Percentiles rank a stretch among this genome's conserved stretches.
Evolutionary conservation across 2,329 filamentous ascomycete species (phyloP).

Genomic region (Arthrobotrys pseudoclavata): DNA sequence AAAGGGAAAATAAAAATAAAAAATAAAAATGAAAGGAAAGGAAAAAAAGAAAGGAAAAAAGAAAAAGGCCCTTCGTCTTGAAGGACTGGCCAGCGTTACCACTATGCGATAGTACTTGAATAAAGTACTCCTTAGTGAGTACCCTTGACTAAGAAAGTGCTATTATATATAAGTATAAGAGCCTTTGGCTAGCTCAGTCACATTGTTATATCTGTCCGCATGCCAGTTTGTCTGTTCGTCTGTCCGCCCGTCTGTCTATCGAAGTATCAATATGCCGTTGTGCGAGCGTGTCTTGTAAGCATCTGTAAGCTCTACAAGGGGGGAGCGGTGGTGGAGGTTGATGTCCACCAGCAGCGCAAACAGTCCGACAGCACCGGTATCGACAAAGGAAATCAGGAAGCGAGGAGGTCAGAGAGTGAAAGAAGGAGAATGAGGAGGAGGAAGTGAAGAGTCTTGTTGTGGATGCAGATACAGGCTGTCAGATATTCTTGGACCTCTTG

Average conservation of each 20-base stretch:
- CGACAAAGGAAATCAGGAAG: neutral
- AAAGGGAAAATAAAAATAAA: neutral
- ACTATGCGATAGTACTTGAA: neutral
- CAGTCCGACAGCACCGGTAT: neutral
- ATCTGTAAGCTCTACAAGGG: slow-evolving; percentile 42
- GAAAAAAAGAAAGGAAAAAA: neutral
- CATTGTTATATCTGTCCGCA: slow-evolving; percentile 24
- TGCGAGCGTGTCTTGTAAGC: slow-evolving; percentile 29
- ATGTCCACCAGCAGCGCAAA: neutral
- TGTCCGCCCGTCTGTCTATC: neutral
- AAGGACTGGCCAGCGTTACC: too few species aligned
- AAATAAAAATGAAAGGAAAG: neutral
- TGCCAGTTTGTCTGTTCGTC: neutral
- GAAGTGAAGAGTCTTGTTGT: neutral
- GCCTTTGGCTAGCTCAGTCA: slow-evolving; percentile 14
- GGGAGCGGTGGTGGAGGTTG: neutral
- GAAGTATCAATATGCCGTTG: slow-evolving; percentile 21
- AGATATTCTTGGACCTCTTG: neutral
- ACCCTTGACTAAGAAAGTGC: neutral
- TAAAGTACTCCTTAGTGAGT: neutral
- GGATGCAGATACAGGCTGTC: neutral
- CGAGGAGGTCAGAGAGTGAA: neutral
- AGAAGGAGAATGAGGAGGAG: neutral
- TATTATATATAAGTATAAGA: neutral
- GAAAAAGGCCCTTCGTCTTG: neutral